Evolutionary conservation across 768 basidiomycete species (phyloP).

Genomic region (Panus rudis): DNA sequence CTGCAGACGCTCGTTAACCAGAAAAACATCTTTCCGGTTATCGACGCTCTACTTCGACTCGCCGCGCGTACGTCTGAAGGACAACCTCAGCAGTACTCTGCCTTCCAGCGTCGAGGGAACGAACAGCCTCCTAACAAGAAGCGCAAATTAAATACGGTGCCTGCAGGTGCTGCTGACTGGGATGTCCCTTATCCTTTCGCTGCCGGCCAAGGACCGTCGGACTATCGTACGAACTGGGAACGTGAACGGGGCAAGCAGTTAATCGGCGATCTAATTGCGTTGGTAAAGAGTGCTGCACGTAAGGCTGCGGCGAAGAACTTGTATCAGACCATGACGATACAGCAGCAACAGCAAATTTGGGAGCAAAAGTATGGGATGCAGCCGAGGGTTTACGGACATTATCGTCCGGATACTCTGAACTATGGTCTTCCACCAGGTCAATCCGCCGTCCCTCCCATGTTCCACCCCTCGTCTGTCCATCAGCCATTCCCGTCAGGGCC

Average conservation of each 20-base stretch:
- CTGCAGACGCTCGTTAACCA: conserved; percentile 52
- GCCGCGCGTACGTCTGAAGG: conserved; percentile 28
- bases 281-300: conserved; percentile 53
- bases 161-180: conserved; percentile 78
- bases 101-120: too few species aligned
- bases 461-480: background rate
- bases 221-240: conserved; percentile 62
- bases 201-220: conserved; percentile 61
- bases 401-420: conserved; percentile 26
- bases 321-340: conserved; percentile 20
- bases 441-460: background rate
- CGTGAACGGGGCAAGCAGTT: conserved; percentile 55
- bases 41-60: conserved; percentile 55
- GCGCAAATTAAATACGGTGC: conserved; percentile 58
- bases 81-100: background rate
- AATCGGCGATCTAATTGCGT: conserved; percentile 48
- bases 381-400: conserved; percentile 24
- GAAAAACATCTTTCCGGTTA: conserved; percentile 59
- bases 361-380: conserved; percentile 10
- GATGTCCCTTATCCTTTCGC: conserved; percentile 76
- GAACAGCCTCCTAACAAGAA: conserved; percentile 38
- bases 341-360: conserved; percentile 8
- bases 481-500: background rate
- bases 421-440: conserved; percentile 20
- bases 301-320: conserved; percentile 52